Evolutionary conservation across 1,139 yeast species (phyloP).

Genomic region (Suhomyces kunorum): DNA sequence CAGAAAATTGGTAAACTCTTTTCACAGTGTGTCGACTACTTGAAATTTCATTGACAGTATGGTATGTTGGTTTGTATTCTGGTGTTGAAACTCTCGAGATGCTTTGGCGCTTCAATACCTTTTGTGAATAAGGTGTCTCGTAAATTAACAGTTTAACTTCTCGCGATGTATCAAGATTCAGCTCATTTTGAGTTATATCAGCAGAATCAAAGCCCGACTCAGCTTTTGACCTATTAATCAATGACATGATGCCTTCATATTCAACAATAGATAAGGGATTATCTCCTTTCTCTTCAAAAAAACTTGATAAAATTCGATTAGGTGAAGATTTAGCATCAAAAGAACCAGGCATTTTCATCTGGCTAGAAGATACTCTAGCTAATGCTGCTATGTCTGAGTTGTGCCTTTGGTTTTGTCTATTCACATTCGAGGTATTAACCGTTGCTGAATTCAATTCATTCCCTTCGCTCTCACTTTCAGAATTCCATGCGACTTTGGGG

Average conservation of each 20-base stretch:
- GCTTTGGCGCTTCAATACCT: conserved; percentile 20
- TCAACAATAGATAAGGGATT: conserved; percentile 74
- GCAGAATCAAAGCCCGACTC: not conserved
- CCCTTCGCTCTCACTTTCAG: not conserved
- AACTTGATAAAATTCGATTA: conserved; percentile 66
- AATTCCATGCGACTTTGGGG: conserved; percentile 6
- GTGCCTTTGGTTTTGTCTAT: too few relatives aligned
- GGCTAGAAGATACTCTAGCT: not conserved
- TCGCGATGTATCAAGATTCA: not conserved
- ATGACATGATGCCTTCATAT: conserved; percentile 79
- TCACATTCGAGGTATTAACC: too few relatives aligned
- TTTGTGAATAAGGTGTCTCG: conserved; percentile 27
- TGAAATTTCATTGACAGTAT: conserved; percentile 31
- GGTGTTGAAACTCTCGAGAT: conserved; percentile 31
- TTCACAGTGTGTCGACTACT: conserved; percentile 41
- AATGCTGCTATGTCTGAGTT: too few relatives aligned
- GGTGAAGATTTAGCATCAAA: conserved; percentile 21
- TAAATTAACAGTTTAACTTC: conserved; percentile 11
- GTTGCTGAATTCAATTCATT: not conserved
- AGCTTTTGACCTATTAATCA: conserved; percentile 27
- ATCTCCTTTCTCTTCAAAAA: conserved; percentile 76
- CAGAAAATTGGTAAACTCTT: conserved; percentile 62
- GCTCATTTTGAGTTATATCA: not conserved
- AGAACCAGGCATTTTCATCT: conserved; percentile 13
- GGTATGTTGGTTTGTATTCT: conserved; percentile 44